Conservation (phyloP, 768 basidiomycete genomes). For the Lactifluus pinguis region DNA sequence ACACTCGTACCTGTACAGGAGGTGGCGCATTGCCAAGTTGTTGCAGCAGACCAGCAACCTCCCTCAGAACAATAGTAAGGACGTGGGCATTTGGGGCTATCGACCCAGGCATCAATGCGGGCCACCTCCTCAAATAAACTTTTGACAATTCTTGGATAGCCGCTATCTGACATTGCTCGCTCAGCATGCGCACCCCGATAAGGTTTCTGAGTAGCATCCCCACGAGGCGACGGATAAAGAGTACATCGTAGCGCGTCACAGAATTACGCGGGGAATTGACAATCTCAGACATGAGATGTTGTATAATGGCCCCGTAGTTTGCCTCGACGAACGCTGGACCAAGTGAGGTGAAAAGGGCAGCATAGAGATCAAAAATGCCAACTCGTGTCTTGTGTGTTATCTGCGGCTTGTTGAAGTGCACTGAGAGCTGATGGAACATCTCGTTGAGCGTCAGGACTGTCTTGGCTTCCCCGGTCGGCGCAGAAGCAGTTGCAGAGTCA, state of each 20-base stretch:
- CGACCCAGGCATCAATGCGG: constrained; percentile 85
- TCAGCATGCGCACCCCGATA: constrained; percentile 80
- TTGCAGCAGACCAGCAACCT: constrained; percentile 77
- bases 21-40: constrained; percentile 90
- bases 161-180: constrained; percentile 87
- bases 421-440: constrained; percentile 76
- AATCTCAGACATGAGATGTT: constrained; percentile 73
- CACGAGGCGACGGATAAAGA: constrained; percentile 65
- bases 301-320: constrained; percentile 71
- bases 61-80: constrained; percentile 66
- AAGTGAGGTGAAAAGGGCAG: constrained; percentile 63
- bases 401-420: constrained; percentile 69
- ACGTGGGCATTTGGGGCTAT: constrained; percentile 56
- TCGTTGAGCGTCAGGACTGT: constrained; percentile 64
- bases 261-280: constrained; percentile 49
- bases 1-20: constrained; percentile 57
- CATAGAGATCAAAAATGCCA: constrained; percentile 85
- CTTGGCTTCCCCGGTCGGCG: constrained; percentile 48
- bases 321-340: constrained; percentile 72
- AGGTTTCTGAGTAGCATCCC: constrained; percentile 76
- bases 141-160: constrained; percentile 83
- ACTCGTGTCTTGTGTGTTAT: constrained; percentile 63
- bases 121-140: constrained; percentile 84
- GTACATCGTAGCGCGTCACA: constrained; percentile 58
- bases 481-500: constrained; percentile 40